Evolutionary conservation across 345 rosid species (phyloP).

Genomic region (Ailanthus altissimus): DNA sequence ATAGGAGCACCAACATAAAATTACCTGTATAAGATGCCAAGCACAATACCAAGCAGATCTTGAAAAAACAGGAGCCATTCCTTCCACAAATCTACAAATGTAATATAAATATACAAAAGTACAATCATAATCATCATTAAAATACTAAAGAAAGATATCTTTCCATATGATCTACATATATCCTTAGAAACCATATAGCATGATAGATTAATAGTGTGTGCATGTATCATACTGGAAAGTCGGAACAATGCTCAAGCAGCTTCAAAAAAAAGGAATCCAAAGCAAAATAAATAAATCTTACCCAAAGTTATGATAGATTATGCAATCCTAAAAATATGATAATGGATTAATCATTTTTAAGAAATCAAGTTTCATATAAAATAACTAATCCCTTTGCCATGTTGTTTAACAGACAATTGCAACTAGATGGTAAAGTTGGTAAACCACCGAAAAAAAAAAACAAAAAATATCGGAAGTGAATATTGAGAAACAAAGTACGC

Average conservation of each 20-base stretch:
- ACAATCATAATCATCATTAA: not conserved
- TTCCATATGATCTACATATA: not conserved
- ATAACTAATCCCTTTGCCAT: not conserved
- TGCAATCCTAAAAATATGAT: not conserved
- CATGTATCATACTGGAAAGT: too few species aligned
- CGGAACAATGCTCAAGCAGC: too few species aligned
- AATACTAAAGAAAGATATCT: not conserved
- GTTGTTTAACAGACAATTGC: not conserved
- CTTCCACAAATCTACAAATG: slow-evolving; percentile 83
- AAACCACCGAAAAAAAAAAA: not conserved
- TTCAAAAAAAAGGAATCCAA: too few species aligned
- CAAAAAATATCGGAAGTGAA: not conserved
- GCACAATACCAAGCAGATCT: slow-evolving; percentile 99
- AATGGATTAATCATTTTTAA: not conserved
- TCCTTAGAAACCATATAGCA: not conserved
- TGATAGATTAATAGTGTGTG: not conserved
- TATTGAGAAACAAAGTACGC: not conserved
- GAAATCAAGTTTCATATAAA: not conserved
- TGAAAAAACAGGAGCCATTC: slow-evolving; percentile 99
- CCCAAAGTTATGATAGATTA: too few species aligned
- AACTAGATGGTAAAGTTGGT: too few species aligned
- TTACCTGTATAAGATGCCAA: slow-evolving; percentile 99
- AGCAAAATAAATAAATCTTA: too few species aligned
- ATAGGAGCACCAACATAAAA: not conserved
- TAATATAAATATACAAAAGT: slow-evolving; percentile 13